Percentiles rank a stretch among this genome's conserved stretches.
Evolutionary conservation across 73 alveolate genomes (phyloP).

Genomic region (Paramecium bursaria): DNA sequence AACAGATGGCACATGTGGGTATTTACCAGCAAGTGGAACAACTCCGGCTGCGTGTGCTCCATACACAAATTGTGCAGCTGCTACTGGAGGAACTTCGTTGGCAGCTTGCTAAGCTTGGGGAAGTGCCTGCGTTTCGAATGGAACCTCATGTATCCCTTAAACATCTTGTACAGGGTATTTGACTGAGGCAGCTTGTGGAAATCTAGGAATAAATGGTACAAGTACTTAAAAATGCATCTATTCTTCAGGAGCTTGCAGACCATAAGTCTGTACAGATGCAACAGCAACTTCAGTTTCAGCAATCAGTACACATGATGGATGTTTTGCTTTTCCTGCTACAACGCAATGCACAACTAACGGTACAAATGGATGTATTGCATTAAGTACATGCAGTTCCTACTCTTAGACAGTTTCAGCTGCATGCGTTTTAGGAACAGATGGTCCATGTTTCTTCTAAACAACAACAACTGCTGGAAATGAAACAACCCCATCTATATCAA

Average conservation of each 20-base stretch:
- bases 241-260: not conserved
- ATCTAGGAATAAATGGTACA: slow-evolving; percentile 22
- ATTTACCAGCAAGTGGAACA: slow-evolving; percentile 1
- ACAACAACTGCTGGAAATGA: too few species aligned
- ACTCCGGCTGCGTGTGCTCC: slow-evolving; percentile 5
- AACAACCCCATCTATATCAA: slow-evolving; percentile 30
- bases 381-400: slow-evolving; percentile 13
- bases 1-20: slow-evolving; percentile 54
- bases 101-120: not conserved
- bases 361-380: not conserved
- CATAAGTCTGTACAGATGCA: slow-evolving; percentile 29
- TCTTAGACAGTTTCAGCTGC: not conserved
- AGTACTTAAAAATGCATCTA: not conserved
- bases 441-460: slow-evolving; percentile 7
- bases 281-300: not conserved
- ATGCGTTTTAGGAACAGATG: slow-evolving; percentile 28
- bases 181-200: slow-evolving; percentile 4
- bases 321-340: slow-evolving; percentile 25
- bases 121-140: slow-evolving; percentile 18
- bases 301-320: slow-evolving; percentile 15
- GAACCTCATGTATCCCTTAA: slow-evolving; percentile 6
- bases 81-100: not conserved
- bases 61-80: slow-evolving; percentile 31
- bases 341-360: slow-evolving; percentile 39
- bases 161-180: slow-evolving; percentile 22